A percentile compares a stretch with the other conserved stretches of the same genome.
These are phyloP conservation scores for Ceratonia siliqua DNA, from an alignment of 306 rosid species.

Conservation along the genomic window DNA sequence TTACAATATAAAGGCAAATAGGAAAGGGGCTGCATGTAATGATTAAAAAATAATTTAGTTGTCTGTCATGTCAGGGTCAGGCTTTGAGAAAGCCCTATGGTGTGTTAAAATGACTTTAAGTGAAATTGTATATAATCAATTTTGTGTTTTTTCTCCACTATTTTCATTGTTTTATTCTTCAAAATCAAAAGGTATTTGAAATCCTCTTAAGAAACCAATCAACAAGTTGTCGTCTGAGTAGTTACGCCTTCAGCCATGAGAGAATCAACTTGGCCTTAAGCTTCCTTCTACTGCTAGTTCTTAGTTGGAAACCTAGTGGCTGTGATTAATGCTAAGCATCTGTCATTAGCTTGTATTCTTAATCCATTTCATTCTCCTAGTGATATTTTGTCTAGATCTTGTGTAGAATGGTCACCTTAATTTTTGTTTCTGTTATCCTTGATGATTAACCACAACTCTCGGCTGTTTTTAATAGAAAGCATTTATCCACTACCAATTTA, in stretches of 20 bases:
- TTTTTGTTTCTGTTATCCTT: background rate
- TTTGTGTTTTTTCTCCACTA: background rate
- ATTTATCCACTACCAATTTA: background rate
- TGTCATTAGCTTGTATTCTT: background rate
- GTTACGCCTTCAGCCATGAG: background rate
- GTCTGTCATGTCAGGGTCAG: background rate
- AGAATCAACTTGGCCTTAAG: background rate
- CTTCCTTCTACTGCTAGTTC: background rate
- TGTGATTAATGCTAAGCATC: background rate
- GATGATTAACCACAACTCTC: conserved; percentile 10
- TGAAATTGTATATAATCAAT: conserved; percentile 1
- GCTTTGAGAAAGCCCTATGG: conserved; percentile 1
- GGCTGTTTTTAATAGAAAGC: background rate
- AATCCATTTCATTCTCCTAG: background rate
- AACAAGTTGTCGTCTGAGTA: background rate
- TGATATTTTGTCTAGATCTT: background rate
- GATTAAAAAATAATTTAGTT: conserved; percentile 23
- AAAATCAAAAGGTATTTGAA: background rate
- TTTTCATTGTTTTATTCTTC: background rate
- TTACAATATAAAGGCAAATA: background rate
- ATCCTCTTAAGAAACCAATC: background rate
- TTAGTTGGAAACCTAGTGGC: background rate
- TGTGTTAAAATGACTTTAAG: conserved; percentile 3
- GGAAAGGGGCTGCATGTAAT: background rate
- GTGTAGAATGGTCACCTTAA: background rate